Conservation (phyloP, 768 basidiomycete species). For the Auriscalpium vulgare region DNA sequence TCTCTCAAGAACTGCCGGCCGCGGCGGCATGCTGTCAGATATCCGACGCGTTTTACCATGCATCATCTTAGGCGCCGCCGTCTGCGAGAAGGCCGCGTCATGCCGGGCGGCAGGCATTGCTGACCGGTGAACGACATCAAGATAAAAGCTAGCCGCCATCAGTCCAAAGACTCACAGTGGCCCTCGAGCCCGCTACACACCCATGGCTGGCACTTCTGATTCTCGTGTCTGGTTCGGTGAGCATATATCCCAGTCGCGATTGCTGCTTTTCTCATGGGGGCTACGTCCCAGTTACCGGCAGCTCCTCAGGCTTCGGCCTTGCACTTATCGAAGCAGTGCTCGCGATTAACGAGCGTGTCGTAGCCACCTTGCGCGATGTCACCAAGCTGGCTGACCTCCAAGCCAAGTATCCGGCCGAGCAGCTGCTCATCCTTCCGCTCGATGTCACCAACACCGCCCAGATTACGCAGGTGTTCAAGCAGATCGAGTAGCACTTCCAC, state of each 20-base stretch:
- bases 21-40: no score
- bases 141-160: no score
- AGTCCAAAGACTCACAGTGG: no score
- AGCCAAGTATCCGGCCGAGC: neutral
- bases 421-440: neutral
- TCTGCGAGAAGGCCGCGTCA: no score
- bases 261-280: neutral
- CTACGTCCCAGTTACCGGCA: neutral
- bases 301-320: neutral
- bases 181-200: no score
- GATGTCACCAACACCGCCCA: neutral
- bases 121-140: no score
- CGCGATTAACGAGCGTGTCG: neutral
- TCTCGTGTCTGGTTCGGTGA: conserved; percentile 2
- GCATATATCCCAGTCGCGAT: neutral
- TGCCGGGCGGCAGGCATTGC: no score
- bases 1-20: no score
- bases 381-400: neutral
- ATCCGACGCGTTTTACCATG: no score
- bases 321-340: neutral
- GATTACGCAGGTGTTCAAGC: neutral
- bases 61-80: no score
- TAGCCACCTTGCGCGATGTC: neutral
- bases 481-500: neutral
- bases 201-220: neutral